Base-by-base conservation (phyloP, 306 rosid species). In the Prunus mira region DNA sequence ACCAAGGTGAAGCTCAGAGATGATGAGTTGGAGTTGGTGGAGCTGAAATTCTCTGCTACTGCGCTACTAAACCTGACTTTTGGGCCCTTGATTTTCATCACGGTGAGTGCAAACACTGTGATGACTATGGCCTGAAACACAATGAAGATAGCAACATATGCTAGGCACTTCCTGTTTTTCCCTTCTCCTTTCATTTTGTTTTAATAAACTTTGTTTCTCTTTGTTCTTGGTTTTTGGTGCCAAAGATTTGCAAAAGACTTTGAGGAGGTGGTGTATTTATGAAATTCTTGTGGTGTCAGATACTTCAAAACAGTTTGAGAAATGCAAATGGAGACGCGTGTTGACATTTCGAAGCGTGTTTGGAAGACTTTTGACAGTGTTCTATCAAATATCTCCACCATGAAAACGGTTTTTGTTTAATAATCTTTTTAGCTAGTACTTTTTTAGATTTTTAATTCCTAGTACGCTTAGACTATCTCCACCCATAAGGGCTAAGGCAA, bases 1-100 rank as follows among this genome's bases (percentile, higher is more conserved):
- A n/a, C 64, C 76, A 80, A 69, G 9, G 32, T 51, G 45, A 45
- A 55, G 58, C 75, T 66, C 47, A 80, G 62, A 58, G 84, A 75
- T n/a, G 78, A 13, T 13, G 78, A 9, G 58, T 12, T 65, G 15
- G 83, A 2, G 50, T 3, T 12, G 22, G 17, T 4, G 11, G 70
- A 5, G 12, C 15, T 79, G 28, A 80, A 9, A 58, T 19, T 80
- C 0, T 14, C 9, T 1, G 45, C 47, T 0, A 2, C 5, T 14
- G 18, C 49, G 19, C 52, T 9, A 6, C 63, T 27, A 47, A 75
- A 81, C 30, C 63, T 70, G 9, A 86, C 78, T 50, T 63, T 52
- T 0, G 89, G 96, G n/a, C 85, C 85, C 74, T 83, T 81, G 0
- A 83, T 62, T 70, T 78, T 81, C 84, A 84, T 65, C 11, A 90